These are phyloP conservation scores for Phascolomyces articulosus DNA, from an alignment of 371 early-diverging fungal genomes.

Conservation along the genomic window DNA sequence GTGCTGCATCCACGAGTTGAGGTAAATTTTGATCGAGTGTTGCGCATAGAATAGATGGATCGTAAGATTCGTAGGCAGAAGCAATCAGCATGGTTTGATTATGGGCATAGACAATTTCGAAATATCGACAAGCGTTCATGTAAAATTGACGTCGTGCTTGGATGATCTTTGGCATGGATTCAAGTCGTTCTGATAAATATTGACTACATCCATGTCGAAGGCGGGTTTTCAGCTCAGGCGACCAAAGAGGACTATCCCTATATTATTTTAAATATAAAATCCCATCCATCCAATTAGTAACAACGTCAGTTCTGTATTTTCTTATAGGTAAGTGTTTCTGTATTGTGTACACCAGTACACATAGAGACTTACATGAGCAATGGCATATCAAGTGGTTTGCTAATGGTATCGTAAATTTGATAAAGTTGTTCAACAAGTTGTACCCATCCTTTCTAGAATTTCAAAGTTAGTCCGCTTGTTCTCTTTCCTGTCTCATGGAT, in stretches of 20 bases:
- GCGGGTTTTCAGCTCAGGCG: not conserved
- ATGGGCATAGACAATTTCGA: conserved; percentile 3
- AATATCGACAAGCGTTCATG: not conserved
- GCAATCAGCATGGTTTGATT: not conserved
- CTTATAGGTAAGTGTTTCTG: too few relatives aligned
- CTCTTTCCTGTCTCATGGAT: too few relatives aligned
- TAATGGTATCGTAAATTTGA: not conserved
- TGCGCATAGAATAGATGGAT: not conserved
- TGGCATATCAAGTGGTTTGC: conserved; percentile 7
- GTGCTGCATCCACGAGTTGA: conserved; percentile 1
- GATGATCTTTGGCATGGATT: not conserved
- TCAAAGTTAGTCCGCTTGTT: not conserved
- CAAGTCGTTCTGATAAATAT: not conserved
- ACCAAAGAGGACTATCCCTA: conserved; percentile 7
- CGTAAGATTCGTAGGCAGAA: not conserved
- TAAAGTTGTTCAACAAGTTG: not conserved
- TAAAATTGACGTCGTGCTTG: conserved; percentile 1
- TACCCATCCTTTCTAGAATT: not conserved
- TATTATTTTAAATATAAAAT: too few relatives aligned
- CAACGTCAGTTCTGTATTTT: too few relatives aligned
- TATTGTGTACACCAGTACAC: too few relatives aligned
- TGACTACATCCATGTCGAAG: not conserved
- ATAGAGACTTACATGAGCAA: not conserved
- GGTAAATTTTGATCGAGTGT: conserved; percentile 12
- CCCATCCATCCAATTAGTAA: too few relatives aligned